Evolutionary conservation across 2,329 filamentous ascomycete genomes (phyloP).

Genomic region (Dothistroma pini): DNA sequence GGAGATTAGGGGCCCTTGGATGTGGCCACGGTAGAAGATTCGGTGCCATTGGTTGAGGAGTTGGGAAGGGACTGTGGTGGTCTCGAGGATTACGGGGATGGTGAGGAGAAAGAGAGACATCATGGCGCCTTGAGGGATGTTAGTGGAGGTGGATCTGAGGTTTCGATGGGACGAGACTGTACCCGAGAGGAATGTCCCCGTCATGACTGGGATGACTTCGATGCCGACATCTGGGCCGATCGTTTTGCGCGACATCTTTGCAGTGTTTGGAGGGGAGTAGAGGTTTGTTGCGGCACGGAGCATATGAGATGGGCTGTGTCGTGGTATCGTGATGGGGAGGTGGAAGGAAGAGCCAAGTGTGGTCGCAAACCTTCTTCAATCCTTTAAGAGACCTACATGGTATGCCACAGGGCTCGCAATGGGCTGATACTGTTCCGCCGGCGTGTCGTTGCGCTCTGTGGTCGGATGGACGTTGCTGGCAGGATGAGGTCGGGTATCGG

Average conservation of each 20-base stretch:
- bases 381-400: not conserved
- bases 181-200: not conserved
- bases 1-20: conserved; percentile 5
- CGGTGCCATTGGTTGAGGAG: conserved; percentile 7
- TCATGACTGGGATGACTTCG: conserved; percentile 3
- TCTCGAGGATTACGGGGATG: conserved; percentile 5
- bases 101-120: conserved; percentile 8
- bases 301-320: not conserved
- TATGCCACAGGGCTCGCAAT: not conserved
- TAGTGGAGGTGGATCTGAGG: not conserved
- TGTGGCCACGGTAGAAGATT: conserved; percentile 8
- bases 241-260: not conserved
- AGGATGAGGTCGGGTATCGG: not conserved
- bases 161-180: not conserved
- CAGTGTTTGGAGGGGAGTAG: not conserved
- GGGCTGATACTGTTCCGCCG: not conserved
- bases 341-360: not conserved
- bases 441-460: not conserved
- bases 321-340: not conserved
- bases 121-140: conserved; percentile 5
- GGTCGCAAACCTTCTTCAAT: not conserved
- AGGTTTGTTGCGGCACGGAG: not conserved
- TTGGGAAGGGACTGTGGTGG: conserved; percentile 1
- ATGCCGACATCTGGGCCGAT: not conserved
- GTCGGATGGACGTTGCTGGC: not conserved